Evolutionary conservation across 2,329 filamentous ascomycete genomes (phyloP).

Genomic region (Fusarium chuoi): DNA sequence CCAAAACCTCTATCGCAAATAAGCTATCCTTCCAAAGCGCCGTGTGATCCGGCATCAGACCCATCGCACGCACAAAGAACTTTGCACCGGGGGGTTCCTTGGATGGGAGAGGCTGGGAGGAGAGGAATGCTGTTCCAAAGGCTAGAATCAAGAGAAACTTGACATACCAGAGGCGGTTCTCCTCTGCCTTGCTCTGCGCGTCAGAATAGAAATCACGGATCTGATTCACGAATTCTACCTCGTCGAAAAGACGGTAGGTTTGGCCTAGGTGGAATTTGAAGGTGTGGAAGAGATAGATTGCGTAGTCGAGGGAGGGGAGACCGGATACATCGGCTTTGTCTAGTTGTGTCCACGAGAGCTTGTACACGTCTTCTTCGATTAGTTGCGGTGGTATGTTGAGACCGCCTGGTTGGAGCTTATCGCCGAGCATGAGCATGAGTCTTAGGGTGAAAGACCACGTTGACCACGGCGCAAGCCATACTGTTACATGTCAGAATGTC

Average conservation of each 20-base stretch:
- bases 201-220: conserved; percentile 42
- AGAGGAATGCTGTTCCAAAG: conserved; percentile 45
- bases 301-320: conserved; percentile 49
- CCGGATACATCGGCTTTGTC: conserved; percentile 46
- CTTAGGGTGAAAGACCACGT: conserved; percentile 50
- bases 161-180: conserved; percentile 57
- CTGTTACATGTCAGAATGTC: conserved; percentile 7
- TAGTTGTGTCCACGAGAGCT: conserved; percentile 29
- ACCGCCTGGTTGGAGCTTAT: conserved; percentile 44
- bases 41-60: conserved; percentile 49
- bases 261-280: conserved; percentile 54
- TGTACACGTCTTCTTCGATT: conserved; percentile 47
- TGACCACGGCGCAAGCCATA: conserved; percentile 48
- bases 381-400: conserved; percentile 32
- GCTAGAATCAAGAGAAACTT: conserved; percentile 63
- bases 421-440: conserved; percentile 46
- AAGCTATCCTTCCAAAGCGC: conserved; percentile 52
- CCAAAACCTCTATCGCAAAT: conserved; percentile 51
- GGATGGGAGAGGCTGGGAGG: conserved; percentile 39
- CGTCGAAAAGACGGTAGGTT: conserved; percentile 50
- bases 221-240: conserved; percentile 44
- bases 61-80: conserved; percentile 50
- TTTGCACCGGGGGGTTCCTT: conserved; percentile 46
- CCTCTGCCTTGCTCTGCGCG: conserved; percentile 28
- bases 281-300: conserved; percentile 48